A percentile compares a stretch with the other conserved stretches of the same genome.
These are phyloP conservation scores for Emmonsiellopsis sp. DNA, from an alignment of 2,329 filamentous ascomycete genomes.

Conservation along the genomic window DNA sequence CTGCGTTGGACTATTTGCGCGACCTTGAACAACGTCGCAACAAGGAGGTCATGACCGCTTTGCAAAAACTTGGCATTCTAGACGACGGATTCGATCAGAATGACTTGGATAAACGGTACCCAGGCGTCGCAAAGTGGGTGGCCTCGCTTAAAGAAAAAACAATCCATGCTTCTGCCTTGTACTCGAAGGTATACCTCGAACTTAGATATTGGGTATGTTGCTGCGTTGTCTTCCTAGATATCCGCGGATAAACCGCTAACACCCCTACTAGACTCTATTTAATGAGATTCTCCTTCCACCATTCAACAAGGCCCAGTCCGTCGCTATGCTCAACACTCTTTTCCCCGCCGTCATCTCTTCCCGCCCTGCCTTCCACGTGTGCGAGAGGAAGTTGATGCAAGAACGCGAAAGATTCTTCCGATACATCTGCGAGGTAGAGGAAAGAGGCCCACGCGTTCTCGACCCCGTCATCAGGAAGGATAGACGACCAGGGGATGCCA, in stretches of 20 bases:
- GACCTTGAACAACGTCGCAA: conserved; percentile 52
- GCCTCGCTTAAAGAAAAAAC: conserved; percentile 42
- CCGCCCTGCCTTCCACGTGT: conserved; percentile 44
- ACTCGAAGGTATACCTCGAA: conserved; percentile 53
- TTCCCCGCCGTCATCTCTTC: conserved; percentile 47
- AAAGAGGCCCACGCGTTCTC: conserved; percentile 43
- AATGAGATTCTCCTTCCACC: conserved; percentile 54
- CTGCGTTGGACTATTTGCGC: conserved; percentile 56
- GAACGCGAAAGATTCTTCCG: conserved; percentile 55
- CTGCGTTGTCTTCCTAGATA: conserved; percentile 1
- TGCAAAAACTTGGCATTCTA: conserved; percentile 45
- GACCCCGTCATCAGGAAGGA: conserved; percentile 45
- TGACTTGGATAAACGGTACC: conserved; percentile 41
- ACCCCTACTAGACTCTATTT: conserved; percentile 44
- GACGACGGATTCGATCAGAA: conserved; percentile 40
- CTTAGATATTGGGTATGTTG: conserved; percentile 53
- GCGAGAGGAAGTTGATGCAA: conserved; percentile 40
- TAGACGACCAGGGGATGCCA: conserved; percentile 41
- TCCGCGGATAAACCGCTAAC: conserved; percentile 12
- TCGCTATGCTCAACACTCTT: conserved; percentile 59
- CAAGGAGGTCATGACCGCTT: conserved; percentile 47
- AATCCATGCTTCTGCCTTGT: conserved; percentile 44
- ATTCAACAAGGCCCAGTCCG: conserved; percentile 56
- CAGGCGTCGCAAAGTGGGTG: conserved; percentile 48
- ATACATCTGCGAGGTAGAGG: conserved; percentile 50